A percentile compares a stretch with the other conserved stretches of the same genome.
phyloP scores from a whole-genome alignment of 1,139 yeast genomes.

The Saccharomyces hybrid region DNA sequence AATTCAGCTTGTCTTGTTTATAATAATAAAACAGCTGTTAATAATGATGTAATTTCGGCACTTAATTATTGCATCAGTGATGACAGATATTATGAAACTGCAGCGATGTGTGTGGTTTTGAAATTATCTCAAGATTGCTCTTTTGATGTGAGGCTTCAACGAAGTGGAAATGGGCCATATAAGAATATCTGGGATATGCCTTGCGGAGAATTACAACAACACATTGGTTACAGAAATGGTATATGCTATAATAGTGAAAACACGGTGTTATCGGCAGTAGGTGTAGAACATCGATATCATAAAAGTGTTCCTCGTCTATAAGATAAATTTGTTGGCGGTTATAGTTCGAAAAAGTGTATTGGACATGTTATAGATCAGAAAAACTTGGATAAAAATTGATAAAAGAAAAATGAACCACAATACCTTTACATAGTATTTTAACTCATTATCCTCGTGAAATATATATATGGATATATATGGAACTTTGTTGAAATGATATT shows the following conservation, averaged over 20 bases:
- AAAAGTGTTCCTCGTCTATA: not conserved
- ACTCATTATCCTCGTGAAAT: too few species aligned
- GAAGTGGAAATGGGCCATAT: not conserved
- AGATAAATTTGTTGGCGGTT: not conserved
- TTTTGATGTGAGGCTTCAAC: not conserved
- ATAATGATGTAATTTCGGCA: not conserved
- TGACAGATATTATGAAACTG: not conserved
- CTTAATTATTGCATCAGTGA: not conserved
- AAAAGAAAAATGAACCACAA: not conserved
- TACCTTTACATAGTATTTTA: not conserved
- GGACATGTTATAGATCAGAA: not conserved
- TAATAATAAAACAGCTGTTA: not conserved
- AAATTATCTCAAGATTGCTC: not conserved
- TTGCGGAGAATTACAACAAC: not conserved
- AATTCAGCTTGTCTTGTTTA: not conserved
- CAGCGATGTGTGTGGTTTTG: not conserved
- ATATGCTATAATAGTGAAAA: not conserved
- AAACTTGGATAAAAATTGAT: not conserved
- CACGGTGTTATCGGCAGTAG: not conserved
- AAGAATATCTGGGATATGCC: not conserved
- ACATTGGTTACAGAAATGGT: not conserved
- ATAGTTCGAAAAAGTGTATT: not conserved
- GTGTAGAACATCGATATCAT: not conserved
- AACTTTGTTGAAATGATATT: too few species aligned
- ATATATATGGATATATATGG: too few species aligned